Evolutionary conservation across 176 grass and related monocot species (phyloP), one percentile per base, ranked within the genome.

Genomic region (Raddia guianensis): DNA sequence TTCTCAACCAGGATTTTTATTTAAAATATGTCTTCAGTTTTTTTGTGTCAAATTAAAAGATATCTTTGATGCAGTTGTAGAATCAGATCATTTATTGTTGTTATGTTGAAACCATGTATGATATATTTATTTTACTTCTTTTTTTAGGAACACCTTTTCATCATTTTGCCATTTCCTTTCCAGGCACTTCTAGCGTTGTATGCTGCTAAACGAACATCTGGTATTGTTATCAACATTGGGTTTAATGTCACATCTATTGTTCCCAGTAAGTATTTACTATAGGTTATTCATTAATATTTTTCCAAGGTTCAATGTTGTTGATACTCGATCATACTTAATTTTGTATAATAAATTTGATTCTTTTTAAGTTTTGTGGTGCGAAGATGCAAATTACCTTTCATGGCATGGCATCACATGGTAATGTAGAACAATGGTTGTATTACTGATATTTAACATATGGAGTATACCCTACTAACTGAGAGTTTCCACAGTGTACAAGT

Each of bases 171-270:
- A 76, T 84, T 80, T 85, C 40, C 9, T 35, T 87, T 89, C 4
- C 79, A 98, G 95, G 92, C 95, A 83, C 84, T 98, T 67, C 75
- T 98, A 85, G 84, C 92, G 89, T 84, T 98, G 72, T 95, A 93
- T 90, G 90, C 95, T 84, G 87, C 92, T 83, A 93, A 77, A 86
- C 76, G 71, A 43, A 93, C 86, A 43, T 98, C 95, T 64, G 92
- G 95, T 51, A 93, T 98, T 66, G 86, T 98, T 86, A 88, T 98
- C 71, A 92, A 98, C 83, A 87, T 98, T 89, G 95, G 95, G 74
- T 98, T 98, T 79, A 88, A 98, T 84, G 53, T 62, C 45, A 98
- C 95, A 20, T 93, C 88, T 51, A 33, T 98, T 68, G 92, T 95
- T 71, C 96, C 96, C 51, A 89, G 96, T 98, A 81, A 87, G 90